Evolutionary conservation across 768 basidiomycete species (phyloP), one percentile per base, ranked within the genome.

Genomic region (Leccinum aurantiacum): DNA sequence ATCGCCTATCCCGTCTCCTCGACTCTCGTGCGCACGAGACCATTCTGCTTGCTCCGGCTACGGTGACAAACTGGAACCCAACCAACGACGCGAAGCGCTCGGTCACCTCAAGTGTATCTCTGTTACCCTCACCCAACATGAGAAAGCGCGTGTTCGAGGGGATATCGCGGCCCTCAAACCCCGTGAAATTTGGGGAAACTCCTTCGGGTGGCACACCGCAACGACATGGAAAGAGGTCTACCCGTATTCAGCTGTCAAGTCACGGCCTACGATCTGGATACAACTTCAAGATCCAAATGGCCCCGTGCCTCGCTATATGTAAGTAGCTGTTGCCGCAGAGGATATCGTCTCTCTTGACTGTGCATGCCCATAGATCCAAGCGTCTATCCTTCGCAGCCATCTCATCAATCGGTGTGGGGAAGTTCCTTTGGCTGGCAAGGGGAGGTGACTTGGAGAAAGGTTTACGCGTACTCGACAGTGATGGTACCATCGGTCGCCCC

Each of bases 101-200:
- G 15, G 74, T 67, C 7, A 60, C 67, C 24, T 73, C 79, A 9
- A 72, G 66, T 51, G 59, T 67, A 27, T 71, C 75, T 27, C 77
- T 76, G 38, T 69, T 83, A 19, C 82, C 80, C 44, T 83, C 86
- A 7, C 87, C 86, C 27, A 87, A 89, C 67, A 66, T 84, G 29
- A 85, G 80, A 11, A 72, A 76, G 59, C 81, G 89, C 33, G 77
- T 82, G 70, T 17, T 66, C 15, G 64, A 68, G 46, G 60, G 46
- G 60, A 65, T 55, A 50, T 25, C 17, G n/a, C 48, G 47, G 37
- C 49, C 22, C 59, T 61, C 14, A 62, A 56, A 35, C 29, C 2
- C 15, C 38, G 24, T 27, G 55, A 60, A 10, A 57, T 69, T 24
- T 69, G 69, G 69, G 68, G 66, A 51, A 59, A 62, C 31, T 69